Percentiles rank a stretch among this genome's conserved stretches.
phyloP scores from a whole-genome alignment of 306 rosid genomes.

The Spatholobus suberectus region DNA sequence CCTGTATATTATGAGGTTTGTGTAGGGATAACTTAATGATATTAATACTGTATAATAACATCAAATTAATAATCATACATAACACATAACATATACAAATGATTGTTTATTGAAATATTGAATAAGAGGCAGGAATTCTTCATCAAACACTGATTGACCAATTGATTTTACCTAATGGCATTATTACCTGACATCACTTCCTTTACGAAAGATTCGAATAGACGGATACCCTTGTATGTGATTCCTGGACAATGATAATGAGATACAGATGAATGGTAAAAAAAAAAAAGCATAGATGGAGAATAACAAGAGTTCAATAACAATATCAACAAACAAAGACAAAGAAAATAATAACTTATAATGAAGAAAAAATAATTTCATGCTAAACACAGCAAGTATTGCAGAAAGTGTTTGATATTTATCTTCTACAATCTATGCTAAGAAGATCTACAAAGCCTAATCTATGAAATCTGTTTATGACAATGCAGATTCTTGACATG shows the following conservation, averaged over 20 bases:
- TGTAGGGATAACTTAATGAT: slow-evolving; percentile 1
- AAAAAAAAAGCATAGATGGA: slow-evolving; percentile 19
- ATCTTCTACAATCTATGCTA: not conserved
- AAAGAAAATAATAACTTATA: slow-evolving; percentile 22
- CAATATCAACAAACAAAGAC: slow-evolving; percentile 30
- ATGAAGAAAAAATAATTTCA: slow-evolving; percentile 32
- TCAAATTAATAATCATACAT: not conserved
- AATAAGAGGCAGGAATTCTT: slow-evolving; percentile 3
- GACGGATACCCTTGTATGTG: slow-evolving; percentile 99
- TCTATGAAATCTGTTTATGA: slow-evolving; percentile 4
- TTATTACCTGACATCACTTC: slow-evolving; percentile 87
- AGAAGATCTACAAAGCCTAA: slow-evolving; percentile 21
- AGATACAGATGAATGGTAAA: slow-evolving; percentile 38
- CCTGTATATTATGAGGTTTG: slow-evolving; percentile 29
- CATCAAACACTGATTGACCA: slow-evolving; percentile 20
- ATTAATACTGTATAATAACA: slow-evolving; percentile 17
- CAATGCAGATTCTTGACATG: slow-evolving; percentile 7
- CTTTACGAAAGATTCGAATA: slow-evolving; percentile 94
- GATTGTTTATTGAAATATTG: slow-evolving; percentile 5
- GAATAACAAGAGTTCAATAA: slow-evolving; percentile 28
- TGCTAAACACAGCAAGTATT: not conserved
- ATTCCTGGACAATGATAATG: slow-evolving; percentile 65
- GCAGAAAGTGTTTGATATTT: not conserved
- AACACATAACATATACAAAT: not conserved
- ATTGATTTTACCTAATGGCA: slow-evolving; percentile 10